A percentile compares a stretch with the other conserved stretches of the same genome.
Conservation (phyloP, 768 basidiomycete species). For the Phaffia tasmanica region DNA sequence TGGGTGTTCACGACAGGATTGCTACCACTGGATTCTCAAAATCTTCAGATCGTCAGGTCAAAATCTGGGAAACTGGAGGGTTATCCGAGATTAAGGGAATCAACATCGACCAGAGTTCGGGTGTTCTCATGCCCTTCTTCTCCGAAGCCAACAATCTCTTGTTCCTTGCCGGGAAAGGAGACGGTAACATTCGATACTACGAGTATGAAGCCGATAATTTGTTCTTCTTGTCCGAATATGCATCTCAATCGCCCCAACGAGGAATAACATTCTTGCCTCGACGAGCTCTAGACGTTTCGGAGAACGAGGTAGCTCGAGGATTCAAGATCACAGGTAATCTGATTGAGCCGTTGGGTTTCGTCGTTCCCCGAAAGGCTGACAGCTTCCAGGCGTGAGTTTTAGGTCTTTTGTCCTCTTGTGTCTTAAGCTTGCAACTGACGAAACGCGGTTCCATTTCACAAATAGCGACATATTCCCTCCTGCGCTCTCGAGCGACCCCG, state of each 20-base stretch:
- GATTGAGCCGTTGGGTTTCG: slow-evolving; percentile 87
- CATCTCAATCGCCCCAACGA: slow-evolving; percentile 48
- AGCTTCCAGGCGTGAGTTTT: slow-evolving; percentile 37
- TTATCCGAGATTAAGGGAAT: slow-evolving; percentile 65
- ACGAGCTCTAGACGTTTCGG: slow-evolving; percentile 71
- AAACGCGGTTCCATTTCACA: background rate
- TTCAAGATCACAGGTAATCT: slow-evolving; percentile 67
- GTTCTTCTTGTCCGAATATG: slow-evolving; percentile 60
- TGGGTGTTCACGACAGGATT: slow-evolving; percentile 77
- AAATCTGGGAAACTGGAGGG: slow-evolving; percentile 75
- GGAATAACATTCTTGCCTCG: slow-evolving; percentile 96
- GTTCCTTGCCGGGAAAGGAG: slow-evolving; percentile 66
- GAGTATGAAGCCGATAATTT: slow-evolving; percentile 84
- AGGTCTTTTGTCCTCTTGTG: background rate
- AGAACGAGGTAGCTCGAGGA: slow-evolving; percentile 89
- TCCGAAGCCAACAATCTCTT: slow-evolving; percentile 69
- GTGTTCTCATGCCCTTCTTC: slow-evolving; percentile 84
- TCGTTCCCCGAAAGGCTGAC: slow-evolving; percentile 72
- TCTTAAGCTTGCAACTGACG: background rate
- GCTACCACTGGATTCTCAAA: slow-evolving; percentile 95
- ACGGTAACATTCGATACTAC: slow-evolving; percentile 91
- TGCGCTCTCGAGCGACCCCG: slow-evolving; percentile 67
- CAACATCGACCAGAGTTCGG: slow-evolving; percentile 70
- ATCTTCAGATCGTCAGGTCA: slow-evolving; percentile 87
- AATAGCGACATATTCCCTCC: slow-evolving; percentile 65